These are phyloP conservation scores for Fusarium sp. DNA, from an alignment of 2,329 filamentous ascomycete genomes.

Conservation along the genomic window DNA sequence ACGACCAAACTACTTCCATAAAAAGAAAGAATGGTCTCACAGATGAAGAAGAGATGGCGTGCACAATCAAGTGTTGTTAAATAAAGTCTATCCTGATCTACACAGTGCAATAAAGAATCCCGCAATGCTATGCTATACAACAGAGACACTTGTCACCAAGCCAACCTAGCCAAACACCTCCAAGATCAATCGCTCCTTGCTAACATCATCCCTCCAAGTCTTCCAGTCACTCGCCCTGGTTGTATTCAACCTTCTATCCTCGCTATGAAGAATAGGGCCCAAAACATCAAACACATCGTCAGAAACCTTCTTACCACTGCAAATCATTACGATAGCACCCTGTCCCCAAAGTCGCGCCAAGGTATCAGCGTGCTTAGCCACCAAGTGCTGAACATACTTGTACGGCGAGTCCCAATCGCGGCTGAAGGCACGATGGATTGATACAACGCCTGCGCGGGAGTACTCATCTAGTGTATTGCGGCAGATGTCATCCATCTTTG, in stretches of 20 bases:
- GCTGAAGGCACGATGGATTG: background rate
- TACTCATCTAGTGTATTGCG: background rate
- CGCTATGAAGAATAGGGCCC: background rate
- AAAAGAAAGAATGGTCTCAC: too few relatives aligned
- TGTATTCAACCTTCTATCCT: background rate
- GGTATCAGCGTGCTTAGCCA: background rate
- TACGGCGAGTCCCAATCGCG: background rate
- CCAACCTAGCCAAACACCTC: slow-evolving; percentile 3
- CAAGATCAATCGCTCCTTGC: slow-evolving; percentile 5
- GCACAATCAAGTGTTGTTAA: fast-evolving
- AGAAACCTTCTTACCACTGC: slow-evolving; percentile 11
- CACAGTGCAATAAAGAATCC: background rate
- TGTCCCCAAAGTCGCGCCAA: background rate
- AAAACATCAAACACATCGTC: slow-evolving; percentile 14
- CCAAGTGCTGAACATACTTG: slow-evolving; percentile 5
- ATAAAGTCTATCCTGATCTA: background rate
- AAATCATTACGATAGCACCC: slow-evolving; percentile 4
- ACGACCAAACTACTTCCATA: too few relatives aligned
- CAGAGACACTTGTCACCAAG: too few relatives aligned
- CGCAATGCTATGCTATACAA: background rate
- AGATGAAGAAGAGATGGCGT: fast-evolving
- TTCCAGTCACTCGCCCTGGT: background rate
- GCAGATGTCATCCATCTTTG: slow-evolving; percentile 5
- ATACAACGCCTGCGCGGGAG: background rate
- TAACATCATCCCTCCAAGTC: background rate